These are phyloP conservation scores for Alternaria atra DNA, from an alignment of 2,329 filamentous ascomycete species.

Conservation along the genomic window DNA sequence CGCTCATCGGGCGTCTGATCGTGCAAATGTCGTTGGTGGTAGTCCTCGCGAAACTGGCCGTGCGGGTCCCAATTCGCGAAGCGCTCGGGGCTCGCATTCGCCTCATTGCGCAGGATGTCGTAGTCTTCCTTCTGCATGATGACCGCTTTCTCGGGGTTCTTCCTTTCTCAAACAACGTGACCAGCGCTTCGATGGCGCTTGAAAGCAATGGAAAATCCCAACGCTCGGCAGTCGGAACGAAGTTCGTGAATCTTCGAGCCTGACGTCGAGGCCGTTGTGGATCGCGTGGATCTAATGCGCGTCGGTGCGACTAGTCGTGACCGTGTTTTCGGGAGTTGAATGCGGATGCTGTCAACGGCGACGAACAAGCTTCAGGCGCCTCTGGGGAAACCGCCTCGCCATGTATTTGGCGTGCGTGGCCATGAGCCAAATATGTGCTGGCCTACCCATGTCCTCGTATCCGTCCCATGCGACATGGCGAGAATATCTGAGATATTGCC, in stretches of 20 bases:
- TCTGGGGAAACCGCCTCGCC: neutral
- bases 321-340: constrained; percentile 8
- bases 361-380: neutral
- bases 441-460: neutral
- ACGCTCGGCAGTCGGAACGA: neutral
- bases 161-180: neutral
- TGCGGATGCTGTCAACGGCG: neutral
- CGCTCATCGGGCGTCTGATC: constrained; percentile 27
- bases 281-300: constrained; percentile 12
- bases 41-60: constrained; percentile 35
- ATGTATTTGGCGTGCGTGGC: constrained; percentile 3
- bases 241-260: constrained; percentile 7
- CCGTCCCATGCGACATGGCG: neutral
- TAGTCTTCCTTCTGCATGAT: constrained; percentile 46
- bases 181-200: neutral
- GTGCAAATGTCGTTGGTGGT: constrained; percentile 30
- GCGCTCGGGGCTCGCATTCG: constrained; percentile 36
- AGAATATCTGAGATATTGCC: neutral
- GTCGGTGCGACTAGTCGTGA: constrained; percentile 12
- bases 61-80: constrained; percentile 45
- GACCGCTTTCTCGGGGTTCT: neutral
- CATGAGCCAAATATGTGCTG: neutral
- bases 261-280: constrained; percentile 18
- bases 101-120: constrained; percentile 39
- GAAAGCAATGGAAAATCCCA: neutral